A percentile compares a stretch with the other conserved stretches of the same genome.
phyloP scores from a whole-genome alignment of 2,329 filamentous ascomycete species.

The Verticillium nubilum region DNA sequence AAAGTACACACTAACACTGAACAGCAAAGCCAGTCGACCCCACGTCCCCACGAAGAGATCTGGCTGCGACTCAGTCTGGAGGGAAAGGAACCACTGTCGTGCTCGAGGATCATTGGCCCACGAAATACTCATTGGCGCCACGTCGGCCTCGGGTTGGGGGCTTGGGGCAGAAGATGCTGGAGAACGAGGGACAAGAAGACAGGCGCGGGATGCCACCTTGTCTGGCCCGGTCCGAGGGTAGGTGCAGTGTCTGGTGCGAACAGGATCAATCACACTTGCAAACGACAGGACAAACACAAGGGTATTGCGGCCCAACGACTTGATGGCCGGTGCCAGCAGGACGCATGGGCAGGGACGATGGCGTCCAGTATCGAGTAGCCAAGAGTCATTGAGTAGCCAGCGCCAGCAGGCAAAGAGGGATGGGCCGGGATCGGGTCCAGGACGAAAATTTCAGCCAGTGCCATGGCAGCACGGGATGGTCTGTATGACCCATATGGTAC shows the following conservation, averaged over 20 bases:
- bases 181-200: neutral
- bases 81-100: slow-evolving; percentile 7
- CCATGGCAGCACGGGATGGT: neutral
- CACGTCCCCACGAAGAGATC: neutral
- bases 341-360: neutral
- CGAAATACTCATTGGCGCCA: slow-evolving; percentile 12
- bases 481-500: neutral
- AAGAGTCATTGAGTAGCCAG: neutral
- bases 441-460: neutral
- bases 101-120: slow-evolving; percentile 10
- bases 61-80: neutral
- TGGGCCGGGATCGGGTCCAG: neutral
- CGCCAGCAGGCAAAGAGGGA: neutral
- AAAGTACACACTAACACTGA: neutral
- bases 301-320: slow-evolving; percentile 14
- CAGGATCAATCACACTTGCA: slow-evolving; percentile 1
- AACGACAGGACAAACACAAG: slow-evolving; percentile 1
- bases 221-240: neutral
- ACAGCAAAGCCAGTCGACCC: neutral
- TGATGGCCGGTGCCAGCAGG: slow-evolving; percentile 5
- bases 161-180: neutral
- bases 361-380: neutral
- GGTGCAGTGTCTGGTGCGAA: neutral
- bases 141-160: slow-evolving; percentile 12
- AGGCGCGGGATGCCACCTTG: neutral